These are phyloP conservation scores for Trypanosoma boissoni DNA, from an alignment of 208 protist species.

Conservation along the genomic window DNA sequence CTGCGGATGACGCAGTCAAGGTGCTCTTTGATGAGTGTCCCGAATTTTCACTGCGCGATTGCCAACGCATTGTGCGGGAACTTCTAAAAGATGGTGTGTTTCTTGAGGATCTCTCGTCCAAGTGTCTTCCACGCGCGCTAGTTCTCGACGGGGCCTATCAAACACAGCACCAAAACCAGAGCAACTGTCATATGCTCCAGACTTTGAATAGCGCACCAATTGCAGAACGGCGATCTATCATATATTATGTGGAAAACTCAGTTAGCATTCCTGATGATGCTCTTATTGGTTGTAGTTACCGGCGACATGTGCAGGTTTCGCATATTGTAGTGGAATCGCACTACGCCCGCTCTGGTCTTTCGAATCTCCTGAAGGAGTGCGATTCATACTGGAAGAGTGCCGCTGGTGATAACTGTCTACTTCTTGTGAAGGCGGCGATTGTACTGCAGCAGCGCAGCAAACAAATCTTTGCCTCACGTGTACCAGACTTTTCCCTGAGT, in stretches of 20 bases:
- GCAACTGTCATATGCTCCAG: too few species aligned
- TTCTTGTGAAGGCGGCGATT: conserved; percentile 61
- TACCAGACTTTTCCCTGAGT: conserved; percentile 71
- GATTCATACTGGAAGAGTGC: conserved; percentile 47
- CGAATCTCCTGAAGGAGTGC: conserved; percentile 55
- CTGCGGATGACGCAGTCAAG: conserved; percentile 67
- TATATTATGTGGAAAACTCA: conserved; percentile 41
- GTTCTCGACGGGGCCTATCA: conserved; percentile 5
- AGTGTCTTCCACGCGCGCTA: neutral
- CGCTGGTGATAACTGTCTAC: conserved; percentile 32
- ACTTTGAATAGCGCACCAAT: conserved; percentile 30
- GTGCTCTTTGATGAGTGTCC: conserved; percentile 75
- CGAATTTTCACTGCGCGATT: conserved; percentile 55
- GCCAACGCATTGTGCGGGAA: conserved; percentile 37
- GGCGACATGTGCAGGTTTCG: conserved; percentile 60
- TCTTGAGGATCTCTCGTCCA: conserved; percentile 23
- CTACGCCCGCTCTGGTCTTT: conserved; percentile 59
- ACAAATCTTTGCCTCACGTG: conserved; percentile 73
- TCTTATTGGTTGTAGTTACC: conserved; percentile 74
- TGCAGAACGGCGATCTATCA: conserved; percentile 21
- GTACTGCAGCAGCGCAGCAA: conserved; percentile 76
- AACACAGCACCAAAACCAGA: too few species aligned
- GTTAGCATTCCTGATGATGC: conserved; percentile 59
- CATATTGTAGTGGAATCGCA: conserved; percentile 83
- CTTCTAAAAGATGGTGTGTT: conserved; percentile 40